These are phyloP conservation scores for Cenchrus americanus DNA, from an alignment of 176 grass and related monocot genomes.

Conservation along the genomic window DNA sequence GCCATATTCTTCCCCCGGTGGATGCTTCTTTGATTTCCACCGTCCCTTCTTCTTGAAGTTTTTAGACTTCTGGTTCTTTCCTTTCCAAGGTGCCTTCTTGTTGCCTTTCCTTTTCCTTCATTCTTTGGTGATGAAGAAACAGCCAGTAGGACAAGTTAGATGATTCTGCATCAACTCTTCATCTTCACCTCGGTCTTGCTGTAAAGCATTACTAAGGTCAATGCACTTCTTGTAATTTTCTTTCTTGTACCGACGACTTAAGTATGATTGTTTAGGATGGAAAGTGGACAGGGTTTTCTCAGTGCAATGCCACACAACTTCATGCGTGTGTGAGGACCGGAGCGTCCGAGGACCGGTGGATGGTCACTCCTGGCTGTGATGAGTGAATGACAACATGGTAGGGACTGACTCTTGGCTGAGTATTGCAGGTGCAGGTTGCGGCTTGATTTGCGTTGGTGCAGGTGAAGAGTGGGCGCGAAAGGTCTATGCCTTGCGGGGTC, in stretches of 20 bases:
- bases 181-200: conserved; percentile 7
- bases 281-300: not conserved
- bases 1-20: no score
- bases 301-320: no score
- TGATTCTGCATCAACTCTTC: not conserved
- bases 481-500: no score
- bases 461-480: no score
- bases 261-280: not conserved
- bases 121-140: not conserved
- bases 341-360: no score
- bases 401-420: no score
- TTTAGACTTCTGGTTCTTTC: not conserved
- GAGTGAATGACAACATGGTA: no score
- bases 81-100: not conserved
- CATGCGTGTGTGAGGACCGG: no score
- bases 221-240: not conserved
- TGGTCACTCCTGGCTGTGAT: no score
- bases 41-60: not conserved
- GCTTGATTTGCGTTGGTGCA: no score
- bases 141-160: not conserved
- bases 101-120: not conserved
- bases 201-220: not conserved
- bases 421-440: no score
- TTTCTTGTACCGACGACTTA: not conserved
- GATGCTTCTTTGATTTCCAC: no score